Percentiles rank a stretch among this genome's conserved stretches.
Evolutionary conservation across 345 rosid genomes (phyloP).

Genomic region (Syzygium oleosum): DNA sequence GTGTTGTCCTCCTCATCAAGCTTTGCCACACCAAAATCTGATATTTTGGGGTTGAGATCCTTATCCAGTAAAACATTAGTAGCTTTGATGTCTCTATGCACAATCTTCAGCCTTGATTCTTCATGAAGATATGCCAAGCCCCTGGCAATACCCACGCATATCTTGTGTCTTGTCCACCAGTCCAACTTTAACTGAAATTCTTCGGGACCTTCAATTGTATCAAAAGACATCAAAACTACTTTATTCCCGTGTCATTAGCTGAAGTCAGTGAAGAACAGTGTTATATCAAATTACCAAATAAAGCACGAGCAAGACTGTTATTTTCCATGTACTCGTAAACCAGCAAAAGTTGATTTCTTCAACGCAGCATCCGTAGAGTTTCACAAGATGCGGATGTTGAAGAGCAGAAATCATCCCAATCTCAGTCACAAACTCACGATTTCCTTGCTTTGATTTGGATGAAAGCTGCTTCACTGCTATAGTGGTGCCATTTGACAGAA

Average conservation of each 20-base stretch:
- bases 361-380: slow-evolving; percentile 13
- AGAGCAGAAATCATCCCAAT: slow-evolving; percentile 13
- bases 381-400: slow-evolving; percentile 19
- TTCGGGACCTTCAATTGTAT: neutral
- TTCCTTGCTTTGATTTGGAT: slow-evolving; percentile 54
- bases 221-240: neutral
- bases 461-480: slow-evolving; percentile 57
- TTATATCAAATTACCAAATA: slow-evolving; percentile 5
- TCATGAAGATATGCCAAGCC: slow-evolving; percentile 31
- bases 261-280: neutral
- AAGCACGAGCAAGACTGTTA: slow-evolving; percentile 9
- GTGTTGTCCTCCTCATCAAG: slow-evolving; percentile 21
- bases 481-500: slow-evolving; percentile 5
- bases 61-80: slow-evolving; percentile 24
- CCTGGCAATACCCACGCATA: slow-evolving; percentile 24
- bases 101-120: slow-evolving; percentile 23
- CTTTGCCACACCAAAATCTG: slow-evolving; percentile 33
- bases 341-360: slow-evolving; percentile 14
- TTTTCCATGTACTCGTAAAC: slow-evolving; percentile 22
- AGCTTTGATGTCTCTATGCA: slow-evolving; percentile 33
- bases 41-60: slow-evolving; percentile 21
- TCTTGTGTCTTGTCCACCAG: slow-evolving; percentile 9
- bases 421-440: slow-evolving; percentile 17
- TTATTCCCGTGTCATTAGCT: neutral
- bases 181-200: slow-evolving; percentile 6